Base-by-base conservation (phyloP, 106 monocot genomes). In the Acanthochlamys bracteata region DNA sequence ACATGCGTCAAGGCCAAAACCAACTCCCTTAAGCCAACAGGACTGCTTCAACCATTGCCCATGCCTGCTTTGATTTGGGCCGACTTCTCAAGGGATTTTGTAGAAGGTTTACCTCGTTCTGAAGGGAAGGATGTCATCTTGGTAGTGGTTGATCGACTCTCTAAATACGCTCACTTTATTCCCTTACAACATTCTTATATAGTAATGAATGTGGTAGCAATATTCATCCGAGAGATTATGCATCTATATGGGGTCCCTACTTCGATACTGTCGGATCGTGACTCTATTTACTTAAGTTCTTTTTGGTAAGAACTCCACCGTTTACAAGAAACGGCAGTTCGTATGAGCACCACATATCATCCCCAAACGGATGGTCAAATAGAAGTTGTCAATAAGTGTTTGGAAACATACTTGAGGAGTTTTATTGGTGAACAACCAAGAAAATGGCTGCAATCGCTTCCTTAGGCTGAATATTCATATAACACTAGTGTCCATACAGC, bases 11-110 rank as follows among this genome's bases (percentile, higher is more conserved):
- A 49, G 49, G 49, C 49, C 17, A 49, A 49, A 17, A 49, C 49
- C 17, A 49, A 49, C 49, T 49, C 49, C 12, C 49, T 49, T 17
- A 49, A 49, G 17, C 49, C 49, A 12, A 47, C 49, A 13, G 47
- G 70, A 1, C 24, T 70, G 14, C 39, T 71, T 0, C 51, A 61
- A 53, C 61, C 61, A 1, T 27, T 71, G 11, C 60, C 61, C 7
- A 13, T 43, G 43, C 49, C 9, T 14, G 17, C 49, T 17, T 12
- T 17, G 17, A 49, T 49, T 14, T 72, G 71, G 55, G 40, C 63
- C 13, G 47, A 55, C 41, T 2, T 72, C 11, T 17, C 49, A 0
- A 55, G 63, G 20, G 71, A 64, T 25, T 72, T 64, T 13, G 55
- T 72, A 10, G 23, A 3, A 7, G 42, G 24, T 0, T 20, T 63